Evolutionary conservation across 1,284 basidiomycete genomes (phyloP).

Genomic region (Hymenochaete sp.): DNA sequence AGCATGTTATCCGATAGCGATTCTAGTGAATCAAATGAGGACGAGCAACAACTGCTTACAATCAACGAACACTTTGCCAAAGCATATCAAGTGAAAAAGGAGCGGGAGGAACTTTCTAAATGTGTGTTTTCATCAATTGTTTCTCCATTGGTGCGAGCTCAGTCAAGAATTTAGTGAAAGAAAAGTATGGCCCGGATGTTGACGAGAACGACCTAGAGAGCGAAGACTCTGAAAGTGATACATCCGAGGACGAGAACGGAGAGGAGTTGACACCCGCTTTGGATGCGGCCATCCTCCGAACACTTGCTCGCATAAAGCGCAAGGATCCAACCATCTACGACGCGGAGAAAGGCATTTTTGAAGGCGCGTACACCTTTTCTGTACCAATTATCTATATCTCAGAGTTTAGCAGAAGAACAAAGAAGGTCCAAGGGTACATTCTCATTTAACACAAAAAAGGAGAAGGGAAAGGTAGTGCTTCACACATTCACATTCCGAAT

Average conservation of each 20-base stretch:
- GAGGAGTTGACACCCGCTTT: constrained; percentile 91
- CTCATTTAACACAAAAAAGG: constrained; percentile 28
- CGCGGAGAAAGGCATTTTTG: constrained; percentile 59
- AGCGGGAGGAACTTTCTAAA: constrained; percentile 74
- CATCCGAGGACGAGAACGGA: constrained; percentile 91
- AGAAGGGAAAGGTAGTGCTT: constrained; percentile 40
- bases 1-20: constrained; percentile 44
- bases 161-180: constrained; percentile 51
- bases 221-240: constrained; percentile 68
- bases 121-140: constrained; percentile 39
- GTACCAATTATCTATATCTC: constrained; percentile 3
- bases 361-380: constrained; percentile 40
- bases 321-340: constrained; percentile 85
- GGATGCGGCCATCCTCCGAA: constrained; percentile 92
- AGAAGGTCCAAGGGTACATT: constrained; percentile 32
- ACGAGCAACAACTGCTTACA: constrained; percentile 45
- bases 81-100: constrained; percentile 72
- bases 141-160: not conserved
- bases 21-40: constrained; percentile 39
- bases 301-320: constrained; percentile 77
- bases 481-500: too few relatives aligned
- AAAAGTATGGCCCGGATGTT: constrained; percentile 74
- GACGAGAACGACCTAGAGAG: constrained; percentile 40
- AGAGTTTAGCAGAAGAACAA: constrained; percentile 50
- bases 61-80: constrained; percentile 80